These are phyloP conservation scores for Trichoderma pleuroti DNA, from an alignment of 2,329 filamentous ascomycete genomes.

Conservation along the genomic window DNA sequence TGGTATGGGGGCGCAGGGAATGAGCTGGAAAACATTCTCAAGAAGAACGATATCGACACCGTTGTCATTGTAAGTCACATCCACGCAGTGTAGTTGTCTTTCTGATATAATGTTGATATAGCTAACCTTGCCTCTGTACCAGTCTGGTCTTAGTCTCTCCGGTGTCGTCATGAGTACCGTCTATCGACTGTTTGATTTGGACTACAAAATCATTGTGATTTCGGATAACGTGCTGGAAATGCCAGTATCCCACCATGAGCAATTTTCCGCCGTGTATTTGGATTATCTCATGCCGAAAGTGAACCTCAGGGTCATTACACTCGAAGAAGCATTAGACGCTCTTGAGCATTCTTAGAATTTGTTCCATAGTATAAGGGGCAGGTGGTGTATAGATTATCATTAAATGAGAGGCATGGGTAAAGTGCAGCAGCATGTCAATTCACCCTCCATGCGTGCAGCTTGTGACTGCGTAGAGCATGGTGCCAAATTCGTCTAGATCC, in stretches of 20 bases:
- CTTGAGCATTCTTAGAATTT: neutral
- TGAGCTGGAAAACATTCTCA: slow-evolving; percentile 38
- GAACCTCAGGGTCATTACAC: slow-evolving; percentile 10
- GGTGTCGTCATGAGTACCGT: slow-evolving; percentile 42
- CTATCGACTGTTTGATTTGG: slow-evolving; percentile 42
- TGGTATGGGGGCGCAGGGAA: slow-evolving; percentile 42
- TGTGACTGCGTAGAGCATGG: slow-evolving; percentile 49
- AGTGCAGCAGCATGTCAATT: neutral
- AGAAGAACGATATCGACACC: slow-evolving; percentile 38
- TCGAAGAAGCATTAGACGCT: slow-evolving; percentile 13
- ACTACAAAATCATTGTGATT: slow-evolving; percentile 42
- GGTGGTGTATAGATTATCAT: neutral
- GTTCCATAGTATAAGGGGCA: neutral
- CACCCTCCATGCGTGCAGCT: slow-evolving; percentile 42
- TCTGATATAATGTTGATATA: neutral
- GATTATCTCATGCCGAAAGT: slow-evolving; percentile 13
- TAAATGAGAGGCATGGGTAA: neutral
- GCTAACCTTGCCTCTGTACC: neutral
- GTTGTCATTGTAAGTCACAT: slow-evolving; percentile 34
- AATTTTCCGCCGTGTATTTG: neutral
- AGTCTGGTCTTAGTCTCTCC: slow-evolving; percentile 40
- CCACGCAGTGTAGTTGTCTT: neutral
- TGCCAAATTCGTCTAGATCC: slow-evolving; percentile 51
- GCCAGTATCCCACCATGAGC: slow-evolving; percentile 2
- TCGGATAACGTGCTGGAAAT: slow-evolving; percentile 32